phyloP scores from a whole-genome alignment of 441 rosid genomes.

The Manihot esculenta region DNA sequence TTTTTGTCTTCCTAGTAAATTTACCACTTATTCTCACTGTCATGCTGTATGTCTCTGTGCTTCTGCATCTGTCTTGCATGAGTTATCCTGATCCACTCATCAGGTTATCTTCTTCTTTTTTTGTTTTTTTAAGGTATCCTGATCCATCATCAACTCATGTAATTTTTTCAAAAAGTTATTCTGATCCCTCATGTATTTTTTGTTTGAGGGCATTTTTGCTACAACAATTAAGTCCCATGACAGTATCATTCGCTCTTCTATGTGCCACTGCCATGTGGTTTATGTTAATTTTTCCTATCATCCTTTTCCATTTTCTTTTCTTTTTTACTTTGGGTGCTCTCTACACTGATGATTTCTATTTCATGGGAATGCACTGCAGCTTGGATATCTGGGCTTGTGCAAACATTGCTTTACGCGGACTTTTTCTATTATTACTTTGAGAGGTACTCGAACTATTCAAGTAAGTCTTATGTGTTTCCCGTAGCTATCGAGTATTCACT shows the following conservation, averaged over 20 bases:
- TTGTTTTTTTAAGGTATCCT: too few relatives aligned
- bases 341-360: not conserved
- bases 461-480: not conserved
- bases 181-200: too few relatives aligned
- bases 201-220: too few relatives aligned
- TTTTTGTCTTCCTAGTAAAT: not conserved
- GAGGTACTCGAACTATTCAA: slow-evolving; percentile 43
- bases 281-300: too few relatives aligned
- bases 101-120: too few relatives aligned
- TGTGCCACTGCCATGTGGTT: not conserved
- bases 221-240: not conserved
- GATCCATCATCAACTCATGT: too few relatives aligned
- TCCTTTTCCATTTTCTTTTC: not conserved
- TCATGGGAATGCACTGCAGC: slow-evolving; percentile 43
- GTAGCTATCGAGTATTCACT: not conserved
- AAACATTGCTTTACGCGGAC: slow-evolving; percentile 81
- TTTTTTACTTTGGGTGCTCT: not conserved
- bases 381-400: slow-evolving; percentile 76
- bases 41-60: not conserved
- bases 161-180: too few relatives aligned
- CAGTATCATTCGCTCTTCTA: too few relatives aligned
- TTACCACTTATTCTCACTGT: not conserved
- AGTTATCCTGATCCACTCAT: not conserved
- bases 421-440: slow-evolving; percentile 89
- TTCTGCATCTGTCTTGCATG: not conserved